A percentile compares a stretch with the other conserved stretches of the same genome.
Conservation (phyloP, 2,329 filamentous ascomycete species). For the Zopfia rhizophila region DNA sequence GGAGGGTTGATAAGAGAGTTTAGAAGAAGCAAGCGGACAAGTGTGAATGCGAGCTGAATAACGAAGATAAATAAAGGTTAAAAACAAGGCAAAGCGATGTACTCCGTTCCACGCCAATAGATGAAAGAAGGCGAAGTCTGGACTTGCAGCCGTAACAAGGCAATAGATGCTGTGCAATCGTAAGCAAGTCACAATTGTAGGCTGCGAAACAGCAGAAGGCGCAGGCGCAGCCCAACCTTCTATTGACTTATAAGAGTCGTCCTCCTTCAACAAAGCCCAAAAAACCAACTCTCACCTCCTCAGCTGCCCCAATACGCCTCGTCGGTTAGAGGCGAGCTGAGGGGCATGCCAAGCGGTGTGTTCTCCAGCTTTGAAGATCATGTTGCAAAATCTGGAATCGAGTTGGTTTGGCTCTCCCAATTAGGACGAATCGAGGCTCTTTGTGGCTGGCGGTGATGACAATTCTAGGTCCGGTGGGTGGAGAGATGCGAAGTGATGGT, state of each 20-base stretch:
- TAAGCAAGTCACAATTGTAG: constrained; percentile 2
- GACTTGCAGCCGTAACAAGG: no score
- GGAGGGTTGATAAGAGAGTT: neutral
- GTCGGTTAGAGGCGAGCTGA: constrained; percentile 23
- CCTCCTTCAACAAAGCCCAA: neutral
- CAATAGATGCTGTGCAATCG: constrained; percentile 11
- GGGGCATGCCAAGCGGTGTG: constrained; percentile 20
- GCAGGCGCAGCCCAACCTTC: neutral
- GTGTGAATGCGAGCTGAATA: neutral
- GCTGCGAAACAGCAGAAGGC: constrained; percentile 5
- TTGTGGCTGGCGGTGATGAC: constrained; percentile 3
- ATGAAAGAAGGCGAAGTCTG: no score
- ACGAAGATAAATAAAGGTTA: neutral
- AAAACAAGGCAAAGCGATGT: neutral
- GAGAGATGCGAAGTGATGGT: neutral
- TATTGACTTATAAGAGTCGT: neutral
- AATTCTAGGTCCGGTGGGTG: neutral
- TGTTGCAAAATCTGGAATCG: no score
- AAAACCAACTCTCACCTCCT: neutral
- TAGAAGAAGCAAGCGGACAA: neutral
- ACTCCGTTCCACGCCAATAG: no score
- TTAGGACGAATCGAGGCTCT: constrained; percentile 4
- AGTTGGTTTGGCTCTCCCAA: no score
- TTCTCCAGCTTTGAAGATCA: constrained; percentile 10
- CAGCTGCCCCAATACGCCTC: constrained; percentile 14